Percentiles rank a stretch among this genome's conserved stretches.
Conservation (phyloP, 2,329 filamentous ascomycete species). For the Blastomyces percursus region DNA sequence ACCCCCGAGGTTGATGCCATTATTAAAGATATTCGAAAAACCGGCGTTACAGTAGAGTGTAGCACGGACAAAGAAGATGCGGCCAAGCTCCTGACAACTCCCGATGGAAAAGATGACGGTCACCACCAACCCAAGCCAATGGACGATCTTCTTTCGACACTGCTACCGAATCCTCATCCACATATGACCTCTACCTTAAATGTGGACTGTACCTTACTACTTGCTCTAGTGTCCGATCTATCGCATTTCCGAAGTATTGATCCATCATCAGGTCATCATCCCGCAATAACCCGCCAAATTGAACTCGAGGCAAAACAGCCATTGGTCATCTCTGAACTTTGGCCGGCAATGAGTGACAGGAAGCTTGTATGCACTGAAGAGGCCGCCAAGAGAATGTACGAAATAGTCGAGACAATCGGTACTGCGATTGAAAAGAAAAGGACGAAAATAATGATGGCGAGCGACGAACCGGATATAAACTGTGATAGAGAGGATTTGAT, state of each 20-base stretch:
- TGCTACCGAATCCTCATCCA: constrained; percentile 33
- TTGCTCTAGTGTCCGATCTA: constrained; percentile 63
- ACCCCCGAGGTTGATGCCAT: constrained; percentile 46
- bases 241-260: constrained; percentile 44
- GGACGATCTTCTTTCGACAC: constrained; percentile 19
- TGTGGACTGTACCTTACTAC: constrained; percentile 52
- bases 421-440: constrained; percentile 50
- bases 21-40: constrained; percentile 44
- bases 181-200: constrained; percentile 36
- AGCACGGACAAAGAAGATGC: constrained; percentile 13
- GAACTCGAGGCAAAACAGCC: constrained; percentile 52
- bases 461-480: constrained; percentile 33
- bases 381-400: constrained; percentile 54
- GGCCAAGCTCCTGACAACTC: not conserved
- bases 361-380: constrained; percentile 55
- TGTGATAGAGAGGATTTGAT: constrained; percentile 25
- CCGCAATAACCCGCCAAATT: constrained; percentile 53
- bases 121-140: not conserved
- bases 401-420: constrained; percentile 54
- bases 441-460: constrained; percentile 50
- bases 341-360: constrained; percentile 48
- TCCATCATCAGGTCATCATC: constrained; percentile 45
- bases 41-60: constrained; percentile 36
- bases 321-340: constrained; percentile 50
- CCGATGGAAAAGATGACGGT: constrained; percentile 5